These are phyloP conservation scores for Przewalskia tangutica DNA, from an alignment of 257 asterid species.

Conservation along the genomic window DNA sequence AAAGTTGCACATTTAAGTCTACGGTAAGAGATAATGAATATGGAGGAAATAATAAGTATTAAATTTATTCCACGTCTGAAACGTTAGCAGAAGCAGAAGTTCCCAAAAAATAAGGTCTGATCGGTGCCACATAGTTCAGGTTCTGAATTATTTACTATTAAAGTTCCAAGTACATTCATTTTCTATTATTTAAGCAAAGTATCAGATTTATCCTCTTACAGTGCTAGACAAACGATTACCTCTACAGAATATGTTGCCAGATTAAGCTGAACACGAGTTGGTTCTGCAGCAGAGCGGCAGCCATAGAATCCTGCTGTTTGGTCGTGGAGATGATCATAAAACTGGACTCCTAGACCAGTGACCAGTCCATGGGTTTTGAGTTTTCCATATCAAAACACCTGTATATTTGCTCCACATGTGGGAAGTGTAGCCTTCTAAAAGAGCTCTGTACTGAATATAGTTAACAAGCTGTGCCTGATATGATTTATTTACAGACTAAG, in stretches of 20 bases:
- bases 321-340: constrained; percentile 93
- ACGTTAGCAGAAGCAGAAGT: not conserved
- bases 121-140: not conserved
- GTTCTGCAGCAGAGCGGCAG: constrained; percentile 90
- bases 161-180: not conserved
- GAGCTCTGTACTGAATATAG: constrained; percentile 93
- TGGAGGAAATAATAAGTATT: not conserved
- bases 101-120: not conserved
- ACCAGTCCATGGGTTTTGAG: constrained; percentile 99
- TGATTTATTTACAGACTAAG: not conserved
- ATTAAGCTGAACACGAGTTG: constrained; percentile 90
- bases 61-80: not conserved
- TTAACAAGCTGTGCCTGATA: constrained; percentile 88
- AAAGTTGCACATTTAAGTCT: constrained; percentile 1
- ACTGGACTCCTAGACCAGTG: constrained; percentile 92
- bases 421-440: constrained; percentile 94
- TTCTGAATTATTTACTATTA: not conserved
- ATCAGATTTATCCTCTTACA: not conserved
- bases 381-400: constrained; percentile 94
- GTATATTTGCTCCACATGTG: constrained; percentile 97
- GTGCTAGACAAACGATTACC: constrained; percentile 30
- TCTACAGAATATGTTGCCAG: constrained; percentile 58
- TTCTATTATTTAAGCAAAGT: not conserved
- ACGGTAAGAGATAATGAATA: not conserved
- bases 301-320: constrained; percentile 98